Conservation (phyloP, 2,329 filamentous ascomycete genomes). For the Penicillium freii region DNA sequence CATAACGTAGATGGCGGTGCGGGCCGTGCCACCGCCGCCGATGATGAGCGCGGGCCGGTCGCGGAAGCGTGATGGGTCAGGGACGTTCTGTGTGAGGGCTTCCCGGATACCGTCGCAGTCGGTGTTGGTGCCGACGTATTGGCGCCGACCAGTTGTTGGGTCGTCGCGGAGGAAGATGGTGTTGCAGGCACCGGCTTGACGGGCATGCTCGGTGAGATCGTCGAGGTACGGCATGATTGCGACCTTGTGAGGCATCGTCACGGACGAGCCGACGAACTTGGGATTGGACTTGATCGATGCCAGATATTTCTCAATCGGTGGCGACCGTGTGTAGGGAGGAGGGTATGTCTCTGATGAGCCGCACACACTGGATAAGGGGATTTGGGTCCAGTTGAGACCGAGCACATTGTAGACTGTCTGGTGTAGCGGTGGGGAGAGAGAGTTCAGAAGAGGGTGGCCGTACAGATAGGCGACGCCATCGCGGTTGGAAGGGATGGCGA, state of each 20-base stretch:
- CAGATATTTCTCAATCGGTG: conserved; percentile 37
- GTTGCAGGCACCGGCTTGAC: conserved; percentile 74
- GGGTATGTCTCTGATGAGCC: conserved; percentile 33
- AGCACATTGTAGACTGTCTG: conserved; percentile 54
- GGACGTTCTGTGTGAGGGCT: conserved; percentile 60
- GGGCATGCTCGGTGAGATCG: conserved; percentile 68
- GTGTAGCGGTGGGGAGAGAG: conserved; percentile 56
- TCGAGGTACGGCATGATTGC: conserved; percentile 72
- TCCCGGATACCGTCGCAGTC: conserved; percentile 77
- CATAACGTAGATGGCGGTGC: conserved; percentile 73
- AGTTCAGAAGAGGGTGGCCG: conserved; percentile 57
- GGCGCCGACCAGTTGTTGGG: conserved; percentile 43
- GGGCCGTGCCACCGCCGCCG: conserved; percentile 75
- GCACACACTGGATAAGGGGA: conserved; percentile 43
- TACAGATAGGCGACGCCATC: conserved; percentile 57
- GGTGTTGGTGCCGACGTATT: conserved; percentile 73
- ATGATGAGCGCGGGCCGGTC: conserved; percentile 68
- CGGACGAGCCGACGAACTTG: conserved; percentile 60
- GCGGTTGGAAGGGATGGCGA: conserved; percentile 34
- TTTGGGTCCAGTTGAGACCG: conserved; percentile 53
- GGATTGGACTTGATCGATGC: conserved; percentile 37
- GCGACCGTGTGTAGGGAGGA: conserved; percentile 36
- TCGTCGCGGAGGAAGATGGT: conserved; percentile 65
- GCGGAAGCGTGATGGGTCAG: conserved; percentile 30
- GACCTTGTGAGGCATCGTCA: conserved; percentile 85